Evolutionary conservation across 176 grass and related monocot genomes (phyloP).

Genomic region (Bothriochloa decipiens): DNA sequence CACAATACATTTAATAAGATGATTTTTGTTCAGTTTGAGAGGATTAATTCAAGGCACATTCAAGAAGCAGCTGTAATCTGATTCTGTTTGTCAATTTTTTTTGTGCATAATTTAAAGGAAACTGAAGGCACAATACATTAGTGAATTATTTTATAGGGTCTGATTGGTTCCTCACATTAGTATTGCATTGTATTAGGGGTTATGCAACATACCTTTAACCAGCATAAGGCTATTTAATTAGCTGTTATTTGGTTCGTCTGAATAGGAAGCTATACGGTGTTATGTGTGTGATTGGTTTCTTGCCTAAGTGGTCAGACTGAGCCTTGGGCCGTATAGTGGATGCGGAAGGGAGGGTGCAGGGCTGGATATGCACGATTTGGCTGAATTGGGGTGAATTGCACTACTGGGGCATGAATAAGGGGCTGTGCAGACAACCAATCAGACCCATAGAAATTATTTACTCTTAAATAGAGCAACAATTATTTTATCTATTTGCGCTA

Average conservation of each 20-base stretch:
- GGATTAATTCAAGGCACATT: constrained; percentile 3
- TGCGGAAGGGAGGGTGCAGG: background rate
- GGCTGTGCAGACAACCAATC: background rate
- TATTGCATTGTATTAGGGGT: background rate
- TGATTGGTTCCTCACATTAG: background rate
- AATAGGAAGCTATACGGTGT: background rate
- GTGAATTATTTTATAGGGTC: background rate
- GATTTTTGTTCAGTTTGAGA: background rate
- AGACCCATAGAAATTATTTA: background rate
- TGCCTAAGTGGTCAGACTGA: background rate
- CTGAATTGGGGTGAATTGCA: background rate
- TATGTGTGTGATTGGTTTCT: background rate
- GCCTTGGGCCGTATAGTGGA: background rate
- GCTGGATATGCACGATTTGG: background rate
- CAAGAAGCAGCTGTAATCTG: constrained; percentile 4
- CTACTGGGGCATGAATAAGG: background rate
- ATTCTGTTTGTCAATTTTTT: constrained; percentile 17
- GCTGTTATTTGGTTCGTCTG: background rate
- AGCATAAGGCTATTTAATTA: background rate
- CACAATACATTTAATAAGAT: constrained; percentile 1
- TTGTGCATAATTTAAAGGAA: constrained; percentile 6
- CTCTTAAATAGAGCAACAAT: background rate
- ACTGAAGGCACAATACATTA: background rate
- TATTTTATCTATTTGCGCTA: background rate
- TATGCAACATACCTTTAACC: background rate